Conservation (phyloP, 2,329 filamentous ascomycete species). For the Aureobasidium sp. region DNA sequence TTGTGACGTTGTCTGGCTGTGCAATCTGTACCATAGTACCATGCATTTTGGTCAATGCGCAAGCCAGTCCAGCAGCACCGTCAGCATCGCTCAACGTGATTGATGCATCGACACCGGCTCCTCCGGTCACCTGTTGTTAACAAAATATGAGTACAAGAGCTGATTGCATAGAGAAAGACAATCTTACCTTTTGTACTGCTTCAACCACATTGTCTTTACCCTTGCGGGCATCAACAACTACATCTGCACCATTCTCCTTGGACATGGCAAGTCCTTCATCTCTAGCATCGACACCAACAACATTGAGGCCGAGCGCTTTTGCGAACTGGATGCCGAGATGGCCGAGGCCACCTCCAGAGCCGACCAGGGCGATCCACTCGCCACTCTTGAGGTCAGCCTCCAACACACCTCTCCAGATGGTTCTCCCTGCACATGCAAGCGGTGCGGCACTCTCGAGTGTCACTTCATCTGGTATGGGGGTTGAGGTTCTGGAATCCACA, state of each 20-base stretch:
- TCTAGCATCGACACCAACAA: constrained; percentile 47
- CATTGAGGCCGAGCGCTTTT: constrained; percentile 40
- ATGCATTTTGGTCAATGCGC: constrained; percentile 51
- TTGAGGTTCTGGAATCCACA: constrained; percentile 40
- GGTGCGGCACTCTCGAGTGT: constrained; percentile 45
- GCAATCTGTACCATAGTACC: constrained; percentile 51
- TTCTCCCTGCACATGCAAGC: constrained; percentile 48
- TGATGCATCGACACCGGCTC: constrained; percentile 43
- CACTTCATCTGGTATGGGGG: constrained; percentile 40
- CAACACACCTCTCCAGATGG: constrained; percentile 40
- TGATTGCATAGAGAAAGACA: not conserved
- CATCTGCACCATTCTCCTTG: constrained; percentile 40
- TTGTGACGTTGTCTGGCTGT: constrained; percentile 35
- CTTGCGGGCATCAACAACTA: constrained; percentile 44
- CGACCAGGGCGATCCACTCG: constrained; percentile 32
- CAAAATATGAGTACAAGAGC: not conserved
- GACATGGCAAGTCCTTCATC: constrained; percentile 45
- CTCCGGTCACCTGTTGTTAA: constrained; percentile 30
- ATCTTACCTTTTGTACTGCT: constrained; percentile 34
- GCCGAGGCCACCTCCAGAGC: constrained; percentile 40
- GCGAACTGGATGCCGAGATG: constrained; percentile 47
- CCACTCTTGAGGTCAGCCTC: constrained; percentile 33
- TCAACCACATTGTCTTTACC: constrained; percentile 41
- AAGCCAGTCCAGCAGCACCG: constrained; percentile 41
- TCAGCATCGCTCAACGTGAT: constrained; percentile 47